phyloP scores from a whole-genome alignment of 352 stramenopile genomes.

The Pythium insidiosum region DNA sequence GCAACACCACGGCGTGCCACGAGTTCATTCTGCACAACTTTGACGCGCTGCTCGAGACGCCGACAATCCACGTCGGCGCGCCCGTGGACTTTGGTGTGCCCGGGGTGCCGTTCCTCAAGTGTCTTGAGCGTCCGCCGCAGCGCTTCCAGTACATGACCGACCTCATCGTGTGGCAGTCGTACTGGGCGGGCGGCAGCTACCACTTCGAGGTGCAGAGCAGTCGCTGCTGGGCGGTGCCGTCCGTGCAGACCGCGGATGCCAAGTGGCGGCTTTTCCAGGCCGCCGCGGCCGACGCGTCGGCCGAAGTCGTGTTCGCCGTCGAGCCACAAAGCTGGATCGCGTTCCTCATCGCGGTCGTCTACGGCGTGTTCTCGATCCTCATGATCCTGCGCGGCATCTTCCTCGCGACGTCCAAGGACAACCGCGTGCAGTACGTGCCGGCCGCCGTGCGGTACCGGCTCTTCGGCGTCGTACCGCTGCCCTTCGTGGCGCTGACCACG shows the following conservation, averaged over 20 bases:
- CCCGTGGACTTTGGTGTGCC: conserved; percentile 17
- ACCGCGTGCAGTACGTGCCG: conserved; percentile 7
- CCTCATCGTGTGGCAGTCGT: conserved; percentile 20
- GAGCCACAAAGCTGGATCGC: conserved; percentile 7
- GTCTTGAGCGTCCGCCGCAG: conserved; percentile 8
- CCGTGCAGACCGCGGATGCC: neutral
- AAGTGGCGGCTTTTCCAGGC: conserved; percentile 10
- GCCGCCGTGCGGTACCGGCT: neutral
- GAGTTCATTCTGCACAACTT: conserved; percentile 27
- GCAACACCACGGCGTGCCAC: conserved; percentile 17
- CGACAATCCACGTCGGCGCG: conserved; percentile 16
- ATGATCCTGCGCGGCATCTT: conserved; percentile 16
- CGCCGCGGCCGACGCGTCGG: neutral
- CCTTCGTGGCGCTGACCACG: conserved; percentile 2
- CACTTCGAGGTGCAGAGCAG: conserved; percentile 25
- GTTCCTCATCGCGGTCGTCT: conserved; percentile 4
- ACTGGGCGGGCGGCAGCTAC: conserved; percentile 24
- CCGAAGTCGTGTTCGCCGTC: conserved; percentile 7
- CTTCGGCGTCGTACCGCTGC: neutral
- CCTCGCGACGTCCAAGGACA: conserved; percentile 2
- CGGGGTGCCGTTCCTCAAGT: conserved; percentile 22
- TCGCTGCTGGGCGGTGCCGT: conserved; percentile 7
- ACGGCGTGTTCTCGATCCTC: conserved; percentile 15
- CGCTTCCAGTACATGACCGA: conserved; percentile 22
- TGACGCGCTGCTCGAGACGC: conserved; percentile 8